These are phyloP conservation scores for Nowakowskiella sp. DNA, from an alignment of 192 early-diverging fungal species.

Conservation along the genomic window DNA sequence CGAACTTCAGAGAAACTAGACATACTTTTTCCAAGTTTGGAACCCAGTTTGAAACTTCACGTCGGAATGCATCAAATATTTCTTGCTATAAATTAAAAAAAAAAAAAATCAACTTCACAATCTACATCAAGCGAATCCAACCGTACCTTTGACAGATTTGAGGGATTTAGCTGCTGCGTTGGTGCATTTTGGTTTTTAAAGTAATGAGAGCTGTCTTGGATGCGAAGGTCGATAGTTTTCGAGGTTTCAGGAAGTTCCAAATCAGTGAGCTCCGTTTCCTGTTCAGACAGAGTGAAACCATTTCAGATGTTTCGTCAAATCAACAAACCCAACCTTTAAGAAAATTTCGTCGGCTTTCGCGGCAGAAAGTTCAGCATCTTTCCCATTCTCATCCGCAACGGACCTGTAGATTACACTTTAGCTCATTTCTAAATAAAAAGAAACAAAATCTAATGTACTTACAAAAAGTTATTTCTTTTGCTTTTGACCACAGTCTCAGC, in stretches of 20 bases:
- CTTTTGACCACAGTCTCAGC: slow-evolving; percentile 68
- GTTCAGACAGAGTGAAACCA: slow-evolving; percentile 1
- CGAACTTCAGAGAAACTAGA: too few species aligned
- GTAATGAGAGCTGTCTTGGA: slow-evolving; percentile 66
- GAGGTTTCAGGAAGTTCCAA: slow-evolving; percentile 42
- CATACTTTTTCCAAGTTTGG: too few species aligned
- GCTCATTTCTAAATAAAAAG: slow-evolving; percentile 26
- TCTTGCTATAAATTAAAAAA: too few species aligned
- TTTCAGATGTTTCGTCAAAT: background rate
- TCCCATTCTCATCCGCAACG: slow-evolving; percentile 20
- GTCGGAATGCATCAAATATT: too few species aligned
- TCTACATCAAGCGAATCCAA: too few species aligned
- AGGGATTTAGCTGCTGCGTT: too few species aligned
- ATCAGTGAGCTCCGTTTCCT: slow-evolving; percentile 64
- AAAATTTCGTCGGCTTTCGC: slow-evolving; percentile 36
- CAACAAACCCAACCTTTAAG: slow-evolving; percentile 3
- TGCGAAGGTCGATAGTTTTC: slow-evolving; percentile 53
- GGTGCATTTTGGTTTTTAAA: slow-evolving; percentile 78
- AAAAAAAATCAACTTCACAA: too few species aligned
- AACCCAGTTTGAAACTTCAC: too few species aligned
- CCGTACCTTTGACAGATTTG: too few species aligned
- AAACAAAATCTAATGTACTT: background rate
- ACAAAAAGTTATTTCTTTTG: slow-evolving; percentile 1
- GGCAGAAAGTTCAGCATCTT: too few species aligned
- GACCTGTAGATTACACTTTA: slow-evolving; percentile 8